Conservation (phyloP, 768 basidiomycete species). For the Pisolithus marmoratus region DNA sequence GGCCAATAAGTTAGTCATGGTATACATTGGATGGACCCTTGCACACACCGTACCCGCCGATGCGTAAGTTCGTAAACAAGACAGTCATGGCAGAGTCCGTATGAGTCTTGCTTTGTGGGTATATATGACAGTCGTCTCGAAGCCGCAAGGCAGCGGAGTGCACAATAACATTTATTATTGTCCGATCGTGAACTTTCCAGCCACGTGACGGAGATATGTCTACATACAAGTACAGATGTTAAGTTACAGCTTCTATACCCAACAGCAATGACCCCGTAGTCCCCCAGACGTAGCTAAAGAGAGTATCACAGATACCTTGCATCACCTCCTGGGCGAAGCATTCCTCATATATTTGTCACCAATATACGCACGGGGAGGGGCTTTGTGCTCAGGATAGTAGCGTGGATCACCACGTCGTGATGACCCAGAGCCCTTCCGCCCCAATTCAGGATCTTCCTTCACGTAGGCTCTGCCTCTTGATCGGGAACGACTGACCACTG, state of each 20-base stretch:
- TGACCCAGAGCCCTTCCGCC: conserved; percentile 7
- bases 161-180: no score
- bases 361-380: conserved; percentile 23
- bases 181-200: not conserved
- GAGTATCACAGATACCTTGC: conserved; percentile 7
- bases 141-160: not conserved
- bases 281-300: conserved; percentile 8
- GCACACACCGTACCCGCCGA: conserved; percentile 45
- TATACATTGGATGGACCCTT: conserved; percentile 17
- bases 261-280: not conserved
- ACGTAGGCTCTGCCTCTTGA: conserved; percentile 30
- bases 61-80: conserved; percentile 51
- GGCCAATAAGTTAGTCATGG: not conserved
- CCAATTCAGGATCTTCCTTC: conserved; percentile 22
- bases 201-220: not conserved
- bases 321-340: conserved; percentile 43
- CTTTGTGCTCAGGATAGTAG: conserved; percentile 13
- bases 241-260: conserved; percentile 3
- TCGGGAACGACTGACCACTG: conserved; percentile 31
- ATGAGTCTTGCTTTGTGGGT: conserved; percentile 1
- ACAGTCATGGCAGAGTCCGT: conserved; percentile 44
- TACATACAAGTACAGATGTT: conserved; percentile 10
- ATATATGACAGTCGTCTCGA: conserved; percentile 5
- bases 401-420: conserved; percentile 18
- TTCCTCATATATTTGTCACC: conserved; percentile 34